phyloP scores from a whole-genome alignment of 2,329 filamentous ascomycete species.

The Fusarium dimerum region DNA sequence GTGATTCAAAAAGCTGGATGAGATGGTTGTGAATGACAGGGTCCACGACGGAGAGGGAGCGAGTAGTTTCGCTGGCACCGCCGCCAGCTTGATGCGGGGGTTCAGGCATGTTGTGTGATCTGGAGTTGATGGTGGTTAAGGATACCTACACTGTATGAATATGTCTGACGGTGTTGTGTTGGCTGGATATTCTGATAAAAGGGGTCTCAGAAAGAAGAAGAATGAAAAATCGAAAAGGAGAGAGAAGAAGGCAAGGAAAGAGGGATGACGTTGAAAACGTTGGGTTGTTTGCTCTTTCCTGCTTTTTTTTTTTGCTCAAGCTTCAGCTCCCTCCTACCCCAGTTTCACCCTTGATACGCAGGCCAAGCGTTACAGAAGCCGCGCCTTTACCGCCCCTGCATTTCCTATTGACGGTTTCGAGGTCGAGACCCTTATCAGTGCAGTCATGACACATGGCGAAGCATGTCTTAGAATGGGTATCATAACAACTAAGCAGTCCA shows the following conservation, averaged over 20 bases:
- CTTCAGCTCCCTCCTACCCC: neutral
- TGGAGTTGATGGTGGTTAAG: neutral
- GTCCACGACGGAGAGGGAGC: slow-evolving; percentile 44
- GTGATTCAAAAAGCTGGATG: slow-evolving; percentile 46
- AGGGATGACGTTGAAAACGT: slow-evolving; percentile 21
- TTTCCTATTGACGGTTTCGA: slow-evolving; percentile 5
- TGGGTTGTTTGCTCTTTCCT: slow-evolving; percentile 20
- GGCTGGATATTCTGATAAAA: neutral
- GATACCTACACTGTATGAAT: too few relatives aligned
- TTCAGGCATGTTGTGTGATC: slow-evolving; percentile 18
- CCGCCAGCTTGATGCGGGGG: slow-evolving; percentile 47
- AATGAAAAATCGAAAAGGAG: neutral
- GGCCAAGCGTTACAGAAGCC: slow-evolving; percentile 3
- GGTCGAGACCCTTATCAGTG: neutral
- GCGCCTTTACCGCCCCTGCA: slow-evolving; percentile 16
- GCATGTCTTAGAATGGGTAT: too few relatives aligned
- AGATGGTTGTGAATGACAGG: slow-evolving; percentile 44
- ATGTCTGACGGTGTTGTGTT: neutral
- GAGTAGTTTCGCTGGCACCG: slow-evolving; percentile 45
- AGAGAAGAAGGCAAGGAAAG: slow-evolving; percentile 19
- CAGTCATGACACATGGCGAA: neutral
- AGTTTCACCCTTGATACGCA: slow-evolving; percentile 1
- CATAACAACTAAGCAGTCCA: too few relatives aligned
- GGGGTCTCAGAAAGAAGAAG: slow-evolving; percentile 5
- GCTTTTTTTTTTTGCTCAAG: neutral